Conservation (phyloP, 441 rosid species). For the Jatropha multifida region DNA sequence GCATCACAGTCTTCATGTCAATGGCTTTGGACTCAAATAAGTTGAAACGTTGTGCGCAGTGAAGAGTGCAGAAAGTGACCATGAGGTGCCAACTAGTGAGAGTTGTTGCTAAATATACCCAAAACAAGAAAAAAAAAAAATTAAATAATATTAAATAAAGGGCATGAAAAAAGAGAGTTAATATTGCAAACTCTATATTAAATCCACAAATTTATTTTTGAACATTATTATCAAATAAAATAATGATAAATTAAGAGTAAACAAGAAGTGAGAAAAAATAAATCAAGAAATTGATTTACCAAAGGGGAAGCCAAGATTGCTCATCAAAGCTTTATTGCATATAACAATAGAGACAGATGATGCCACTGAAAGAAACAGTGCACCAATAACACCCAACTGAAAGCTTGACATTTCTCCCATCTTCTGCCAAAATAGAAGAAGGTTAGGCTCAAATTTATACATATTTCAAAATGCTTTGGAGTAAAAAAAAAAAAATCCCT, state of each 20-base stretch:
- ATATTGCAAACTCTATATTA: not conserved
- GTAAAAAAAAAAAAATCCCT: not conserved
- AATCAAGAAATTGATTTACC: conserved; percentile 40
- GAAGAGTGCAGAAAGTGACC: conserved; percentile 92
- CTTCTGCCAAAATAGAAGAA: not conserved
- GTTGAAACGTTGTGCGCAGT: conserved; percentile 74
- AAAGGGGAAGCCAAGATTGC: conserved; percentile 96
- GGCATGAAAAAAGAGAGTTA: no score
- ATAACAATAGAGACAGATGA: conserved; percentile 98
- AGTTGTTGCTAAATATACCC: conserved; percentile 60
- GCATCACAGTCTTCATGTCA: conserved; percentile 83
- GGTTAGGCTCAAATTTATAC: no score
- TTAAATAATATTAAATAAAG: not conserved
- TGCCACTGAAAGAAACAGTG: conserved; percentile 92
- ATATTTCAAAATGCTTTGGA: no score
- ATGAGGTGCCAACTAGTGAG: conserved; percentile 97
- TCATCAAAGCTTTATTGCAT: conserved; percentile 98
- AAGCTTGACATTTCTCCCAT: conserved; percentile 92
- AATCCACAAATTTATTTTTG: no score
- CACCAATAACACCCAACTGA: conserved; percentile 88
- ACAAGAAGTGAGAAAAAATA: not conserved
- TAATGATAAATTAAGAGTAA: not conserved
- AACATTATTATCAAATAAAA: no score
- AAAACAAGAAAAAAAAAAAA: not conserved
- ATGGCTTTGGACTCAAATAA: conserved; percentile 78